phyloP scores from a whole-genome alignment of 208 protist genomes.

The Leishmania gerbilli region DNA sequence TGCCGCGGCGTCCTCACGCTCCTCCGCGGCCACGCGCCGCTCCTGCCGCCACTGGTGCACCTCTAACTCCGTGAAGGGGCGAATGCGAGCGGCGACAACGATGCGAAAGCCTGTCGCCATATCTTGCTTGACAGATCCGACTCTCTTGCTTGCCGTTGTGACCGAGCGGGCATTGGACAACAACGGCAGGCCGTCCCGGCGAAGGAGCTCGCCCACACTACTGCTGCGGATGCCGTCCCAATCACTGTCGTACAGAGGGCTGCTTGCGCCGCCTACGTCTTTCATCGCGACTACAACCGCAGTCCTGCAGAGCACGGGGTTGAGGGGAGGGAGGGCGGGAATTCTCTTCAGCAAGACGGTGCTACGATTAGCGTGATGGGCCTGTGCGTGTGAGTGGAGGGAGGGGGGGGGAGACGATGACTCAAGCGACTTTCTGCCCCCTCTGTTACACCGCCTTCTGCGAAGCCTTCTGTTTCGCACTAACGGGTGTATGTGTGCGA shows the following conservation, averaged over 20 bases:
- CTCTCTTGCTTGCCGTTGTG: neutral
- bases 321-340: neutral
- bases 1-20: conserved; percentile 1
- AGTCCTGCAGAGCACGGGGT: neutral
- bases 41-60: conserved; percentile 36
- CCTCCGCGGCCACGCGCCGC: conserved; percentile 19
- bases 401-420: neutral
- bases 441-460: neutral
- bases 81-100: conserved; percentile 59
- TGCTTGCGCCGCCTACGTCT: neutral
- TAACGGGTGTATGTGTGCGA: neutral
- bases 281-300: neutral
- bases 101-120: conserved; percentile 42
- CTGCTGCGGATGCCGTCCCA: neutral
- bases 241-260: neutral
- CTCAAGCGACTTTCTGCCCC: neutral
- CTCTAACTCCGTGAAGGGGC: conserved; percentile 55
- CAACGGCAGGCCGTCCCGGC: neutral
- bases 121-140: neutral
- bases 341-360: neutral
- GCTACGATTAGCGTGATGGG: neutral
- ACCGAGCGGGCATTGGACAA: neutral
- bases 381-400: neutral
- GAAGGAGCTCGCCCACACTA: neutral
- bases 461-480: neutral